These are phyloP conservation scores for Kandelia obovata DNA, from an alignment of 345 rosid species.

Conservation along the genomic window DNA sequence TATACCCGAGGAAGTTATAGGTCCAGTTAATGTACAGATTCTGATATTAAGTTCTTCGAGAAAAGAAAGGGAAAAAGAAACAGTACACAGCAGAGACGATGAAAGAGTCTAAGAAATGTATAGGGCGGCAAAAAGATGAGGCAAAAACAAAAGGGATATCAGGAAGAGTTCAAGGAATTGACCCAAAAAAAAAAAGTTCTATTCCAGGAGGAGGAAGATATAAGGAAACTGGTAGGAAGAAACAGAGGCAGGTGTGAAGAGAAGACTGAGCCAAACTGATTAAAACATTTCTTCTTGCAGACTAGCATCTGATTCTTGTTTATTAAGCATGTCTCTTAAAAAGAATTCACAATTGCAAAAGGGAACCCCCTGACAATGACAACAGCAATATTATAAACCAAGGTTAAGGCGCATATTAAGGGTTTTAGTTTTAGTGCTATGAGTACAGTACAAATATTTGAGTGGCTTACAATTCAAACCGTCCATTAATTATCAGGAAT, in stretches of 20 bases:
- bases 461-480: too few species aligned
- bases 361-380: constrained; percentile 16
- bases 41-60: not conserved
- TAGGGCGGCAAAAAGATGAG: not conserved
- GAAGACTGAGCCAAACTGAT: constrained; percentile 30
- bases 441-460: too few species aligned
- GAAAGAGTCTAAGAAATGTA: too few species aligned
- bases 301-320: constrained; percentile 10
- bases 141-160: not conserved
- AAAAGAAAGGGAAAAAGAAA: not conserved
- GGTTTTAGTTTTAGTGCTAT: too few species aligned
- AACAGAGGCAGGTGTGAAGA: constrained; percentile 13
- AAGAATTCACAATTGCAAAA: not conserved
- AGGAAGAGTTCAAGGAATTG: not conserved
- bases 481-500: too few species aligned
- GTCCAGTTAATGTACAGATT: not conserved
- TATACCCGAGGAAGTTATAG: not conserved
- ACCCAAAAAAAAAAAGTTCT: not conserved
- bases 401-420: too few species aligned
- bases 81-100: too few species aligned
- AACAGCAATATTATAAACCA: constrained; percentile 15
- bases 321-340: constrained; percentile 7
- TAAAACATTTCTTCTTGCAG: constrained; percentile 27
- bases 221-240: not conserved
- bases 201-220: not conserved